These are phyloP conservation scores for Penicillium riverlandense DNA, from an alignment of 495 filamentous ascomycete species.

Conservation along the genomic window DNA sequence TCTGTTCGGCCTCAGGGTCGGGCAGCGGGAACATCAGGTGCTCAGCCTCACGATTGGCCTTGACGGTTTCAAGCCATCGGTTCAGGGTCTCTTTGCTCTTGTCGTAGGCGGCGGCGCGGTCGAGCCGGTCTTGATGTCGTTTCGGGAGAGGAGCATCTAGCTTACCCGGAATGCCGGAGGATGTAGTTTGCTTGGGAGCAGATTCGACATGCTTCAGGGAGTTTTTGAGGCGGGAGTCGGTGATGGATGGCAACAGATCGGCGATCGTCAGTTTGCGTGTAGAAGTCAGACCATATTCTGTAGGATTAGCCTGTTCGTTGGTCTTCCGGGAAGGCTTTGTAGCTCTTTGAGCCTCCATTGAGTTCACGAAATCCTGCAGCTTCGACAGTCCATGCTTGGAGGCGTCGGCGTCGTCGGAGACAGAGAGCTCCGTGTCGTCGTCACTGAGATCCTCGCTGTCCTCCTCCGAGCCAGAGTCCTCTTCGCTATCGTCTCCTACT, in stretches of 20 bases:
- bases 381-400: conserved; percentile 54
- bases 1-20: conserved; percentile 53
- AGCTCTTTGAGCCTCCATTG: conserved; percentile 43
- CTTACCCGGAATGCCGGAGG: conserved; percentile 56
- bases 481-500: conserved; percentile 21
- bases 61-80: conserved; percentile 91
- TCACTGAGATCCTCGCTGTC: conserved; percentile 47
- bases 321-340: conserved; percentile 23
- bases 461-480: conserved; percentile 27
- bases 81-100: conserved; percentile 87
- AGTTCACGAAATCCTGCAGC: conserved; percentile 63
- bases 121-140: conserved; percentile 80
- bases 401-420: conserved; percentile 49
- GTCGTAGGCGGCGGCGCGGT: conserved; percentile 78
- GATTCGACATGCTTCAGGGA: conserved; percentile 61
- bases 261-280: conserved; percentile 71
- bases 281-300: conserved; percentile 50
- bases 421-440: conserved; percentile 38
- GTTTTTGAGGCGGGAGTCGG: conserved; percentile 69
- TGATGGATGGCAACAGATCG: conserved; percentile 67
- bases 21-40: conserved; percentile 86
- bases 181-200: conserved; percentile 28
- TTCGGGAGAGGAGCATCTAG: conserved; percentile 80
- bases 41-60: conserved; percentile 84
- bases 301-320: conserved; percentile 47